phyloP scores from a whole-genome alignment of 768 basidiomycete species.

The Serendipita indica region DNA sequence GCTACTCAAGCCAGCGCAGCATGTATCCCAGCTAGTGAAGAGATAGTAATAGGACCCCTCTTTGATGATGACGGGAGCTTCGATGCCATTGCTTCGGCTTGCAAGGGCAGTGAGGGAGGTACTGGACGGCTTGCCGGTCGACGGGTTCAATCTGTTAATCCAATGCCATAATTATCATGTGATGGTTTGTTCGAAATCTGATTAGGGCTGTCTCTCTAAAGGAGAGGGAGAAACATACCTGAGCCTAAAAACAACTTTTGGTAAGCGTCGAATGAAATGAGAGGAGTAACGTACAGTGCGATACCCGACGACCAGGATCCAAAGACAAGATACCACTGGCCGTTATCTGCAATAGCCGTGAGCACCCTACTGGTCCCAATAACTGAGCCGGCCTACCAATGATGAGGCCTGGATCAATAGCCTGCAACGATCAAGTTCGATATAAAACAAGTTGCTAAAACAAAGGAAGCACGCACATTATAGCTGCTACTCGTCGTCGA shows the following conservation, averaged over 20 bases:
- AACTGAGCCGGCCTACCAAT: slow-evolving; percentile 19
- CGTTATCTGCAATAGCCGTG: slow-evolving; percentile 22
- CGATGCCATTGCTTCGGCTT: slow-evolving; percentile 32
- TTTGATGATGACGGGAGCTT: slow-evolving; percentile 35
- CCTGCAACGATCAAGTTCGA: neutral
- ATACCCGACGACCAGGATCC: slow-evolving; percentile 47
- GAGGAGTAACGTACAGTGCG: slow-evolving; percentile 24
- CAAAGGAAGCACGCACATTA: slow-evolving; percentile 23
- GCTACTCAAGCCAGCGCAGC: slow-evolving; percentile 35
- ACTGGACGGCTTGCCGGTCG: slow-evolving; percentile 31
- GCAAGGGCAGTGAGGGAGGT: neutral
- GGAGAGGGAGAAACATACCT: too few relatives aligned
- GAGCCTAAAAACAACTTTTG: neutral
- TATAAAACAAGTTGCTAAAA: neutral
- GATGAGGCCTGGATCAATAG: slow-evolving; percentile 17
- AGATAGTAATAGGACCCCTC: slow-evolving; percentile 35
- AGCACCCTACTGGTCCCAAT: neutral
- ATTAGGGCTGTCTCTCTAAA: too few relatives aligned
- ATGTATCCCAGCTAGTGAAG: slow-evolving; percentile 41
- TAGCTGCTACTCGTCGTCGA: slow-evolving; percentile 26
- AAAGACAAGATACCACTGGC: slow-evolving; percentile 35
- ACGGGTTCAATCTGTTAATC: slow-evolving; percentile 23
- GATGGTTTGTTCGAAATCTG: neutral
- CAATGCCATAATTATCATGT: neutral
- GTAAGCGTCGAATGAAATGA: neutral